Evolutionary conservation across 2,329 filamentous ascomycete species (phyloP).

Genomic region (Scedosporium aurantiacum): DNA sequence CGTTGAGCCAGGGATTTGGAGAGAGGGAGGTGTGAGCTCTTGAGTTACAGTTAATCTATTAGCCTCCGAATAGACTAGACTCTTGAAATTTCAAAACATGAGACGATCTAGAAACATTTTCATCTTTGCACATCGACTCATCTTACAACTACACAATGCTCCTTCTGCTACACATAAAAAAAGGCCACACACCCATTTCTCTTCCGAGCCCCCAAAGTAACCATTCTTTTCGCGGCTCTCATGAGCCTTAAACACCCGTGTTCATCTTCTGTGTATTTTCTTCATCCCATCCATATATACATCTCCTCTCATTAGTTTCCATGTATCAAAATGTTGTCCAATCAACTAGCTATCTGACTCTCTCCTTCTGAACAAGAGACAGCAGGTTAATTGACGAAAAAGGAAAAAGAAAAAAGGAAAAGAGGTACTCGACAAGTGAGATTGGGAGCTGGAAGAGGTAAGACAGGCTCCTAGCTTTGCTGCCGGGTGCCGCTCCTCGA

Average conservation of each 20-base stretch:
- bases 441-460: background rate
- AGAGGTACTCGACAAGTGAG: background rate
- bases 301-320: background rate
- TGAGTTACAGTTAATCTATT: background rate
- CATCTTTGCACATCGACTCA: background rate
- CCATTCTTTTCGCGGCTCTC: too few species aligned
- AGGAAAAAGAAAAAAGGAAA: background rate
- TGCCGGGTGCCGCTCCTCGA: background rate
- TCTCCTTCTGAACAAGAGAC: background rate
- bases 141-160: background rate
- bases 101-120: background rate
- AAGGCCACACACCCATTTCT: too few species aligned
- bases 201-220: too few species aligned
- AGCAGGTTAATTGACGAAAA: background rate
- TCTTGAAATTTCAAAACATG: background rate
- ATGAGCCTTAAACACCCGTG: too few species aligned
- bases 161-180: background rate
- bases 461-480: background rate
- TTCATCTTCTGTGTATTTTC: background rate
- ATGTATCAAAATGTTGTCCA: background rate
- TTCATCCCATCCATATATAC: background rate
- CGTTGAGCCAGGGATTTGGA: slow-evolving; percentile 33
- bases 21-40: background rate
- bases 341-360: background rate
- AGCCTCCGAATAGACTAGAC: slow-evolving; percentile 1